Evolutionary conservation across 2,329 filamentous ascomycete genomes (phyloP).

Genomic region (Penicillium capsulatum): DNA sequence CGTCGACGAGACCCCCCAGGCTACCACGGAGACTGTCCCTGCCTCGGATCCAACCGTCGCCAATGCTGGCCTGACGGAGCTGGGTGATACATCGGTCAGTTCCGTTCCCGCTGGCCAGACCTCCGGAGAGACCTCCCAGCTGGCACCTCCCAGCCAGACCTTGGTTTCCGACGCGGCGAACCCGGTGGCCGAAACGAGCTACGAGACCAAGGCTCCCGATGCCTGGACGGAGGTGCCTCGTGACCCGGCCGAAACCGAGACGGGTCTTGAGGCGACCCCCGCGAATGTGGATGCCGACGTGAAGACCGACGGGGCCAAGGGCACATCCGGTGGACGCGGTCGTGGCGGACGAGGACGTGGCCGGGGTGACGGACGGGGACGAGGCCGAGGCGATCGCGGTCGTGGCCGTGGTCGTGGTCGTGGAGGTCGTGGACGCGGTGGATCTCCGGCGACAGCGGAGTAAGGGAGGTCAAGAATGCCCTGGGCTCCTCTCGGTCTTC

Average conservation of each 20-base stretch:
- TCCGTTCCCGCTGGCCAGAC: slow-evolving; percentile 42
- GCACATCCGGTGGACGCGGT: slow-evolving; percentile 34
- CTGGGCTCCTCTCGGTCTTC: background rate
- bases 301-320: slow-evolving; percentile 45
- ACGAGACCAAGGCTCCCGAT: slow-evolving; percentile 56
- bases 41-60: slow-evolving; percentile 57
- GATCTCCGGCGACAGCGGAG: slow-evolving; percentile 14
- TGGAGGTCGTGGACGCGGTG: slow-evolving; percentile 33
- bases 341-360: slow-evolving; percentile 31
- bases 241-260: slow-evolving; percentile 70
- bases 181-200: slow-evolving; percentile 49
- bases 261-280: slow-evolving; percentile 58
- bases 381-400: slow-evolving; percentile 30
- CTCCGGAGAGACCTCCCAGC: slow-evolving; percentile 15
- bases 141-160: slow-evolving; percentile 38
- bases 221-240: slow-evolving; percentile 73
- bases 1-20: slow-evolving; percentile 32
- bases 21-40: slow-evolving; percentile 32
- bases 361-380: slow-evolving; percentile 36
- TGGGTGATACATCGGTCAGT: slow-evolving; percentile 49
- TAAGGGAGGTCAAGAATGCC: background rate
- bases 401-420: slow-evolving; percentile 32
- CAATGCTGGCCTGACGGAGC: slow-evolving; percentile 58
- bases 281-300: slow-evolving; percentile 58
- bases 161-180: slow-evolving; percentile 43